Percentiles rank a stretch among this genome's conserved stretches.
Evolutionary conservation across 495 filamentous ascomycete genomes (phyloP).

Genomic region (Aspergillus ellipticus): DNA sequence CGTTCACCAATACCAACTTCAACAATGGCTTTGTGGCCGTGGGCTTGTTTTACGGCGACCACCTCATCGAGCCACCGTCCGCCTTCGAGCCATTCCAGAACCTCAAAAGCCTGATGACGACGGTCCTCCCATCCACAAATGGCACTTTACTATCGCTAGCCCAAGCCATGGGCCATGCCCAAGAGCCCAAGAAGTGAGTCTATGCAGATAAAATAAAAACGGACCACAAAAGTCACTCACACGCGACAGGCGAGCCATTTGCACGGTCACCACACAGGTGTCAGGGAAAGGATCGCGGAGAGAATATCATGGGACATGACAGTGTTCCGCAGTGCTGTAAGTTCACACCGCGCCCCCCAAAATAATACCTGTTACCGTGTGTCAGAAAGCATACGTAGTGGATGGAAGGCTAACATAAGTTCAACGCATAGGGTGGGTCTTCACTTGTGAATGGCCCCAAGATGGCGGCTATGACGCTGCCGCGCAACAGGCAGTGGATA

Average conservation of each 20-base stretch:
- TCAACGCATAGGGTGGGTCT: slow-evolving; percentile 3
- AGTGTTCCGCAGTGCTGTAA: slow-evolving; percentile 15
- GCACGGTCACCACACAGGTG: slow-evolving; percentile 11
- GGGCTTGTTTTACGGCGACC: slow-evolving; percentile 21
- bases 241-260: slow-evolving; percentile 10
- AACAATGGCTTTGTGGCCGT: slow-evolving; percentile 20
- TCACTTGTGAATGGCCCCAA: slow-evolving; percentile 4
- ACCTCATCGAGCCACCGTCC: slow-evolving; percentile 14
- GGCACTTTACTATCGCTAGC: slow-evolving; percentile 14
- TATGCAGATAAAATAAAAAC: not conserved
- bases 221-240: not conserved
- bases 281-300: slow-evolving; percentile 15
- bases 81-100: slow-evolving; percentile 20
- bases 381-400: no score
- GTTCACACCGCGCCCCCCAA: no score
- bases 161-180: slow-evolving; percentile 4
- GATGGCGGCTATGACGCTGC: not conserved
- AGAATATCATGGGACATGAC: slow-evolving; percentile 17
- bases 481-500: not conserved
- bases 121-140: slow-evolving; percentile 6
- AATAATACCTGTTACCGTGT: no score
- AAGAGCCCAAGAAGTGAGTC: not conserved
- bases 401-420: not conserved
- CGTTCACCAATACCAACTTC: slow-evolving; percentile 21
- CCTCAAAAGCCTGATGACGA: slow-evolving; percentile 12